phyloP scores from a whole-genome alignment of 176 grass and related monocot species.

The barley (Hordeum vulgare) region MorexV3_pseudomolecules_assembly NC_058524.1:415486236-415486735 shows the following conservation, averaged over 20 bases:
- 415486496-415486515: conserved; percentile 70
- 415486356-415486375: too few relatives aligned
- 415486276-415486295: too few relatives aligned
- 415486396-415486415: too few relatives aligned
- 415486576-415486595: background rate
- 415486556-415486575: conserved; percentile 61
- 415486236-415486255: too few relatives aligned
- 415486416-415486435: too few relatives aligned
- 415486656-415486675: background rate
- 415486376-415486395: too few relatives aligned
- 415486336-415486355: too few relatives aligned
- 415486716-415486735: background rate
- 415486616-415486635: too few relatives aligned
- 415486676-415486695: background rate
- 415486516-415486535: conserved; percentile 72
- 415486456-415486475: conserved; percentile 78
- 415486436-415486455: conserved; percentile 24
- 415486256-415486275: too few relatives aligned
- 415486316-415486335: too few relatives aligned
- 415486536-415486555: conserved; percentile 70
- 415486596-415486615: background rate
- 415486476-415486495: conserved; percentile 91
- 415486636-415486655: background rate
- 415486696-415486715: background rate
- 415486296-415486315: too few relatives aligned